Conservation (phyloP, 2,329 filamentous ascomycete species). For the Fusarium sp. region DNA sequence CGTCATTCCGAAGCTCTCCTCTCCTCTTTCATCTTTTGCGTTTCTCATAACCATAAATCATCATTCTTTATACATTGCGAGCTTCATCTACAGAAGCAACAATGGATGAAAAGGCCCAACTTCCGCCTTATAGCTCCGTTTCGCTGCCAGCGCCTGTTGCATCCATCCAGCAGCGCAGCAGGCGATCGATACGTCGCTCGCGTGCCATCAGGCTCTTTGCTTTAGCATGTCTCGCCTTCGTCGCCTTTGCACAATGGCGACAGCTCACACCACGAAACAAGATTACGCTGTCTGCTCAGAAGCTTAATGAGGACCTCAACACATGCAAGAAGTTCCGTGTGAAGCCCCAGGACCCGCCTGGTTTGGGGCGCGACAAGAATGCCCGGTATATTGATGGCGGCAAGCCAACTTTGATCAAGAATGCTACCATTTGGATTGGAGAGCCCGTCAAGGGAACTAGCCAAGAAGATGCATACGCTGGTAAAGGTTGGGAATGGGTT, state of each 20-base stretch:
- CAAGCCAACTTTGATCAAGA: constrained; percentile 72
- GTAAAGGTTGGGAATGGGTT: constrained; percentile 72
- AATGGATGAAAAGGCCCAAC: constrained; percentile 58
- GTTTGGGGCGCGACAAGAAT: constrained; percentile 68
- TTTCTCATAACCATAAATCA: background rate
- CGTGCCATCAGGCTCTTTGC: constrained; percentile 59
- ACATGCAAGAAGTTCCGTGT: constrained; percentile 67
- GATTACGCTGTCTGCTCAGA: constrained; percentile 62
- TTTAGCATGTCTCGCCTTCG: constrained; percentile 63
- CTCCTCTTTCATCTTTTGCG: constrained; percentile 9
- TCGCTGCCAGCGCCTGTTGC: constrained; percentile 44
- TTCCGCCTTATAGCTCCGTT: constrained; percentile 60
- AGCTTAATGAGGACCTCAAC: constrained; percentile 66
- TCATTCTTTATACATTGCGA: constrained; percentile 4
- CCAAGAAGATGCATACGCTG: constrained; percentile 65
- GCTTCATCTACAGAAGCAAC: background rate
- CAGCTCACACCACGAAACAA: constrained; percentile 52
- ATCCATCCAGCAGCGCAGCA: constrained; percentile 35
- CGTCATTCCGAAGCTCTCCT: constrained; percentile 33
- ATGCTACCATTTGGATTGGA: constrained; percentile 75
- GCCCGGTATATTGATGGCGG: constrained; percentile 70
- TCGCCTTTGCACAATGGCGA: constrained; percentile 63
- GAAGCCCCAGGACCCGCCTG: constrained; percentile 68
- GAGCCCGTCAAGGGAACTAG: constrained; percentile 66
- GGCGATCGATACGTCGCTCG: constrained; percentile 56